Evolutionary conservation across 1,139 yeast species (phyloP).

Genomic region (Pichia sp.): DNA sequence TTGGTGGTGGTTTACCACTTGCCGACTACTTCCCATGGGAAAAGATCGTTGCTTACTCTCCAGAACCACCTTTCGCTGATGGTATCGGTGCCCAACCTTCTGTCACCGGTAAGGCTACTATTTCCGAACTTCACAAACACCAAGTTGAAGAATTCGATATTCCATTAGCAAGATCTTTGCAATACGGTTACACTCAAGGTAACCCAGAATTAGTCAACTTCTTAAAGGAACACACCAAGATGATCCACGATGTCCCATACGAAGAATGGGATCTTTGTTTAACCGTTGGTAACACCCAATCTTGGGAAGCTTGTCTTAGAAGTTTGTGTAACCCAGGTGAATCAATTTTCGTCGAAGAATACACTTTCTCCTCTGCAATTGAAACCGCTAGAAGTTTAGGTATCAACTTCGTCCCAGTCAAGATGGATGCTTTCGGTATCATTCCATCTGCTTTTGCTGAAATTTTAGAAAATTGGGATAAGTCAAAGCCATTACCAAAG

Average conservation of each 20-base stretch:
- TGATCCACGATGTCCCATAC: conserved; percentile 62
- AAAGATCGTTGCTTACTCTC: conserved; percentile 63
- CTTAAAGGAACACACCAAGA: conserved; percentile 73
- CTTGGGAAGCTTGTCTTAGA: conserved; percentile 84
- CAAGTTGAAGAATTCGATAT: conserved; percentile 55
- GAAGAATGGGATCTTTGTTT: conserved; percentile 59
- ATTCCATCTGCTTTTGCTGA: conserved; percentile 69
- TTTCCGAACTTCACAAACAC: conserved; percentile 39
- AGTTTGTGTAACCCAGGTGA: conserved; percentile 81
- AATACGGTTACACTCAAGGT: conserved; percentile 87
- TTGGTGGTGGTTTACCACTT: conserved; percentile 95
- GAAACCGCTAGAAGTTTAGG: conserved; percentile 82
- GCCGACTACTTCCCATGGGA: conserved; percentile 93
- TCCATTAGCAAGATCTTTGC: conserved; percentile 82
- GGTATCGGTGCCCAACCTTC: conserved; percentile 75
- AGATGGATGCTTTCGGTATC: conserved; percentile 79
- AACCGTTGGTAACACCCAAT: conserved; percentile 82
- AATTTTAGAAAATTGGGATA: conserved; percentile 69
- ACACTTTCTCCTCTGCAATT: conserved; percentile 78
- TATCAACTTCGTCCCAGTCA: conserved; percentile 64
- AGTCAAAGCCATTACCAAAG: conserved; percentile 47
- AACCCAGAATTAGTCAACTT: conserved; percentile 66
- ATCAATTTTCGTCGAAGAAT: conserved; percentile 77
- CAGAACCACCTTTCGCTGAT: conserved; percentile 69
- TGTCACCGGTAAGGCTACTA: conserved; percentile 44